Conservation (phyloP, 148 eudicot genomes). For the Vaccinium vitisidaea region DNA sequence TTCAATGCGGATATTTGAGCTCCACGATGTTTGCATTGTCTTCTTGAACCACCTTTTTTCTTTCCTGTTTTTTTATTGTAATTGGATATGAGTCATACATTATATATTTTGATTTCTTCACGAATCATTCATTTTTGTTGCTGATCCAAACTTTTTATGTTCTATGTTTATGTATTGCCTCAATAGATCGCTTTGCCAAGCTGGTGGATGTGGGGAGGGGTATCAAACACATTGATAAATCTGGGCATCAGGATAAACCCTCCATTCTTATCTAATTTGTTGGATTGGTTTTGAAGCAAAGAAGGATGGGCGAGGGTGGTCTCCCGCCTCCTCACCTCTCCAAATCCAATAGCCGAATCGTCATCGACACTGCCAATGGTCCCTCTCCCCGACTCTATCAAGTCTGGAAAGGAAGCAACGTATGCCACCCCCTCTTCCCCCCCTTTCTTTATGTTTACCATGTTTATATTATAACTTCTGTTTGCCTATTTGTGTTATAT, state of each 20-base stretch:
- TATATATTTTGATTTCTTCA: not conserved
- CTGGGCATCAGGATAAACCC: not conserved
- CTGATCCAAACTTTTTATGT: not conserved
- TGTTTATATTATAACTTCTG: not conserved
- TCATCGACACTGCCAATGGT: not conserved
- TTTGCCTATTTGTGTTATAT: not conserved
- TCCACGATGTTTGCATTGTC: not conserved
- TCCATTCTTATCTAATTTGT: not conserved
- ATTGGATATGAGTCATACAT: not conserved
- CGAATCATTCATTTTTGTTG: not conserved
- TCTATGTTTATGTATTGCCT: not conserved
- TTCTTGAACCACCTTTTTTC: not conserved
- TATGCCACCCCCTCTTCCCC: not conserved
- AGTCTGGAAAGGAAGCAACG: constrained; percentile 44
- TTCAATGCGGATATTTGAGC: not conserved
- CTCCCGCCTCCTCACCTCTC: constrained; percentile 19
- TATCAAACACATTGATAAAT: not conserved
- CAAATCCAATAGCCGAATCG: constrained; percentile 12
- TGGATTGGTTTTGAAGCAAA: constrained; percentile 9
- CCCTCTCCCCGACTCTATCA: constrained; percentile 28
- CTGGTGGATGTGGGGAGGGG: not conserved
- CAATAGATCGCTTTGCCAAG: not conserved
- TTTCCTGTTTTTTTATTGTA: not conserved
- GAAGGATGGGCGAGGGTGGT: constrained; percentile 21
- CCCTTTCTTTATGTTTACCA: not conserved